Evolutionary conservation across 1,284 basidiomycete genomes (phyloP).

Genomic region (Irpex sp.): DNA sequence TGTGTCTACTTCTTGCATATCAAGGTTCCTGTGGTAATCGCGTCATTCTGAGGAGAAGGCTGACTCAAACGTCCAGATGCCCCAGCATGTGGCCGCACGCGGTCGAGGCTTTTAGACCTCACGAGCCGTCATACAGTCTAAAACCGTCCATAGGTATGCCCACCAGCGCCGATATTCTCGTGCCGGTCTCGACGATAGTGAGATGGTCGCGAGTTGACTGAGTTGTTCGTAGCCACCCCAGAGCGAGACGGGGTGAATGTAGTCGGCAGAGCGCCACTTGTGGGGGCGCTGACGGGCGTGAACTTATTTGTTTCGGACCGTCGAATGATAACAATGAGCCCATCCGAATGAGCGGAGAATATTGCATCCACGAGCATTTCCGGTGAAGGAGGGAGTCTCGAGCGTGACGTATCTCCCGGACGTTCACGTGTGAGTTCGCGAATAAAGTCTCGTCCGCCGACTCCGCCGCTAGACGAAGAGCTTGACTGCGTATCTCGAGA

Average conservation of each 20-base stretch:
- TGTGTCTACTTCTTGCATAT: too few species aligned
- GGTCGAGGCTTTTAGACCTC: too few species aligned
- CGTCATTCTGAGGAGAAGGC: too few species aligned
- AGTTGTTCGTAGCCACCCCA: neutral
- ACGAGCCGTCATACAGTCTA: too few species aligned
- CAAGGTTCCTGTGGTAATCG: too few species aligned
- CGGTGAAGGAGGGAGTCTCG: conserved; percentile 12
- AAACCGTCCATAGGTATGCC: too few species aligned
- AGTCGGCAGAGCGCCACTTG: neutral
- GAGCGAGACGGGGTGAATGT: neutral
- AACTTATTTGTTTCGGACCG: conserved; percentile 13
- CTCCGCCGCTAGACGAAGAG: neutral
- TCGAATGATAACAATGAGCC: conserved; percentile 71
- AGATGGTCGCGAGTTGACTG: too few species aligned
- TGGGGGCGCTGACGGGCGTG: neutral
- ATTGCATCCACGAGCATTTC: conserved; percentile 66
- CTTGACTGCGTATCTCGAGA: neutral
- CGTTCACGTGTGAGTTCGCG: conserved; percentile 15
- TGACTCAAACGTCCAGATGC: too few species aligned
- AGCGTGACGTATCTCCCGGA: conserved; percentile 18
- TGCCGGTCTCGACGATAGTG: too few species aligned
- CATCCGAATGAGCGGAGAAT: conserved; percentile 78
- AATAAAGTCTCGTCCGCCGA: conserved; percentile 2
- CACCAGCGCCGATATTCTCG: too few species aligned
- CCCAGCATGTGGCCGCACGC: too few species aligned